These are phyloP conservation scores for Coniosporium tulheliwenetii DNA, from an alignment of 2,329 filamentous ascomycete genomes.

Conservation along the genomic window DNA sequence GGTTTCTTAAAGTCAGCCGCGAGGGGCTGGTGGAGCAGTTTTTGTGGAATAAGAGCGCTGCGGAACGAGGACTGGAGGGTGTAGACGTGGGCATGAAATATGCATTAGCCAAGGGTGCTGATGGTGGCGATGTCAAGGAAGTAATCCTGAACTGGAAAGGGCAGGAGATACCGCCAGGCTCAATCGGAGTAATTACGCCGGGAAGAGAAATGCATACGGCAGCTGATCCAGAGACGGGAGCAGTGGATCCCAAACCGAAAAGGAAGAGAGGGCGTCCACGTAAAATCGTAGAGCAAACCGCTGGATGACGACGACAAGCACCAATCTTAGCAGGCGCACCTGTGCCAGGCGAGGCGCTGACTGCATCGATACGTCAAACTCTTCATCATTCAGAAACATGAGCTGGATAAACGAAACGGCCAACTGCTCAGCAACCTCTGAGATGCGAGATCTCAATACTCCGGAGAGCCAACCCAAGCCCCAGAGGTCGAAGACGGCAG, in stretches of 20 bases:
- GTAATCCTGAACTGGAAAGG: conserved; percentile 14
- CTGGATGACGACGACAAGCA: no score
- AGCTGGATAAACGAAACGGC: no score
- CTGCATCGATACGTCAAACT: no score
- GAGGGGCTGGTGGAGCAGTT: conserved; percentile 50
- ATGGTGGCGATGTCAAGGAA: conserved; percentile 2
- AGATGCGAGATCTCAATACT: no score
- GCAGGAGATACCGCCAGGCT: not conserved
- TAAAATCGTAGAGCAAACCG: not conserved
- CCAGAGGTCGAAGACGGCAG: no score
- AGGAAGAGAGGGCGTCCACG: not conserved
- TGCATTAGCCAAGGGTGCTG: not conserved
- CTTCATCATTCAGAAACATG: no score
- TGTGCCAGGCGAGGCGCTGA: no score
- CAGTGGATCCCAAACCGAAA: not conserved
- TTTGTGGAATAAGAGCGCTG: conserved; percentile 54
- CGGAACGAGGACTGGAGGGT: conserved; percentile 46
- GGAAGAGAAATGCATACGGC: not conserved
- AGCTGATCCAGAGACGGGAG: not conserved
- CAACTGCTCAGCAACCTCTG: no score
- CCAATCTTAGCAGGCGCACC: no score
- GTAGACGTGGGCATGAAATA: conserved; percentile 13
- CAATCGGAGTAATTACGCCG: not conserved
- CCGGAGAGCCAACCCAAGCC: no score
- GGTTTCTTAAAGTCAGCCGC: conserved; percentile 46